Percentiles rank a stretch among this genome's conserved stretches.
These are phyloP conservation scores for Xanthoceras sorbifolium DNA, from an alignment of 345 rosid genomes.

Conservation along the genomic window DNA sequence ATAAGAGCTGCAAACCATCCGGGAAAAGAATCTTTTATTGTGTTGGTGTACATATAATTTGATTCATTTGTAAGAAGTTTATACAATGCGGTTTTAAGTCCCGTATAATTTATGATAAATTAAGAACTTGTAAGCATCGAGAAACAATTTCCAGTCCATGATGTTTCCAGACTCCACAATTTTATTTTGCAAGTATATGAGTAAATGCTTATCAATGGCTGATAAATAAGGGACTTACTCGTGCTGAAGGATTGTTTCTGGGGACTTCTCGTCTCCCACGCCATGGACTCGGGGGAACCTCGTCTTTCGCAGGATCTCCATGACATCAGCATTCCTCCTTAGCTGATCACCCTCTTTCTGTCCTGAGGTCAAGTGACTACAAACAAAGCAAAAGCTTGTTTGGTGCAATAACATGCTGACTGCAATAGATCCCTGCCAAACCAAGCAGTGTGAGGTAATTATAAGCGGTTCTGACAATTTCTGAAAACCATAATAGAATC, in stretches of 20 bases:
- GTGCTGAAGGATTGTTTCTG: conserved; percentile 89
- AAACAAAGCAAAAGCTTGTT: conserved; percentile 92
- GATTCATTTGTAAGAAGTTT: background rate
- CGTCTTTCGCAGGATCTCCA: conserved; percentile 95
- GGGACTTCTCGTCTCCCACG: conserved; percentile 67
- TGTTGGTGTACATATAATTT: background rate
- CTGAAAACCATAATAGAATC: background rate
- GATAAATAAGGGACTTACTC: conserved; percentile 62
- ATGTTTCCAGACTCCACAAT: background rate
- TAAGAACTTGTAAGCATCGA: background rate
- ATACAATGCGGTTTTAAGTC: no score
- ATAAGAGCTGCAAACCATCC: background rate
- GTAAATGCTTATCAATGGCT: background rate
- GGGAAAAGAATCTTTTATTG: background rate
- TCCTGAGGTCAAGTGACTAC: conserved; percentile 94
- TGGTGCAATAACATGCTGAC: conserved; percentile 91
- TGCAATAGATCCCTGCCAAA: conserved; percentile 90
- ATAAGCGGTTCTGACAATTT: conserved; percentile 9
- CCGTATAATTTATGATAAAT: background rate
- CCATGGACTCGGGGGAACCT: conserved; percentile 81
- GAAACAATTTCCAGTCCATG: no score
- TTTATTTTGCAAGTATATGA: background rate
- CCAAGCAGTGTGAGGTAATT: conserved; percentile 17
- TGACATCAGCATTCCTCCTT: conserved; percentile 89
- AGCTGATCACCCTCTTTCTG: conserved; percentile 96